A percentile compares a stretch with the other conserved stretches of the same genome.
These are phyloP conservation scores for Bacidia rubella DNA, from an alignment of 495 filamentous ascomycete species.

Conservation along the genomic window DNA sequence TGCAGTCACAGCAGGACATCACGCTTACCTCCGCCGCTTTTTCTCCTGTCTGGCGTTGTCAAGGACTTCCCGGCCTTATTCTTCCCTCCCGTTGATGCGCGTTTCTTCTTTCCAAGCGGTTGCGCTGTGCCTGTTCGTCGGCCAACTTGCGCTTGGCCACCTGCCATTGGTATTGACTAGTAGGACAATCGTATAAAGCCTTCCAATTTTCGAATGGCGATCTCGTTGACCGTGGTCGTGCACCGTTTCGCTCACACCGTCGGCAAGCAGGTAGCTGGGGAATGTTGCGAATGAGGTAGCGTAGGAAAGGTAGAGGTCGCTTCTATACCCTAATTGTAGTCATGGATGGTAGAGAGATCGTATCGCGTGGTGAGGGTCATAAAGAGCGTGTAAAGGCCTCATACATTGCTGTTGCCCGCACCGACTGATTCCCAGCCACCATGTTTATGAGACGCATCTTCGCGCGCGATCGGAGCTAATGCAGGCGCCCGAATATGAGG, in stretches of 20 bases:
- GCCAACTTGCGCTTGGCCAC: not conserved
- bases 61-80: not conserved
- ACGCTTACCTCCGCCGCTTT: constrained; percentile 1
- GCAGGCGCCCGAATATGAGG: not conserved
- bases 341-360: not conserved
- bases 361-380: not conserved
- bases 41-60: constrained; percentile 6
- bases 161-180: not conserved
- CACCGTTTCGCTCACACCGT: too few species aligned
- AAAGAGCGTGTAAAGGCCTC: not conserved
- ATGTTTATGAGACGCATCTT: not conserved
- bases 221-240: too few species aligned
- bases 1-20: not conserved
- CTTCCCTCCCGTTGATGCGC: constrained; percentile 3
- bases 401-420: not conserved
- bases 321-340: not conserved
- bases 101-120: constrained; percentile 1
- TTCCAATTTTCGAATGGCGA: not conserved
- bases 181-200: too few species aligned
- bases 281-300: too few species aligned
- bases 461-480: not conserved
- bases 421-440: not conserved
- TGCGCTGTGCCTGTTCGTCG: constrained; percentile 1
- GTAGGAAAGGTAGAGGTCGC: too few species aligned
- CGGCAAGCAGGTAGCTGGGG: too few species aligned